Percentiles rank a stretch among this genome's conserved stretches.
Conservation (phyloP, 768 basidiomycete species). For the Termitomyces sp. region DNA sequence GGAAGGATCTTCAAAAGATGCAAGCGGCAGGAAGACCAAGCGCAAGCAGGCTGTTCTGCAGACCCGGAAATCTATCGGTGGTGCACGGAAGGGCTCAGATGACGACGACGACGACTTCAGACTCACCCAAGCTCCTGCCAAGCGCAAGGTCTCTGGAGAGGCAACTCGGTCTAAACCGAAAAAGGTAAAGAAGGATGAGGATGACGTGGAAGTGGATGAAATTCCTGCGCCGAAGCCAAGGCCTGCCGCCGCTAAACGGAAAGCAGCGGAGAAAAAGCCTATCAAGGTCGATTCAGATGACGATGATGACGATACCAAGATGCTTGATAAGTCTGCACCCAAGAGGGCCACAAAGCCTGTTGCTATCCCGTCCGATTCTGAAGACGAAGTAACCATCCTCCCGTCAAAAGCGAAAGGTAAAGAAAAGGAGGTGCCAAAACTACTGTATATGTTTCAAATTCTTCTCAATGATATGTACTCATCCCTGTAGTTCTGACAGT, state of each 20-base stretch:
- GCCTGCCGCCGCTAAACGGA: slow-evolving; percentile 14
- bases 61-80: slow-evolving; percentile 48
- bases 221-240: slow-evolving; percentile 1
- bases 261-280: slow-evolving; percentile 20
- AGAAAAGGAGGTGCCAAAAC: slow-evolving; percentile 8
- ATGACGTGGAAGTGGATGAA: slow-evolving; percentile 25
- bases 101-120: slow-evolving; percentile 46
- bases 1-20: slow-evolving; percentile 34
- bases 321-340: slow-evolving; percentile 13
- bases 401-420: slow-evolving; percentile 17
- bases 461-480: neutral
- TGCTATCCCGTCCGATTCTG: slow-evolving; percentile 25
- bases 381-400: slow-evolving; percentile 20
- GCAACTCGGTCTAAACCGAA: slow-evolving; percentile 25
- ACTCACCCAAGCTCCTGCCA: slow-evolving; percentile 41
- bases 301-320: slow-evolving; percentile 12
- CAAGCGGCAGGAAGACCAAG: slow-evolving; percentile 46
- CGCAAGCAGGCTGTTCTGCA: slow-evolving; percentile 43
- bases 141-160: slow-evolving; percentile 35
- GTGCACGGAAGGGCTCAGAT: slow-evolving; percentile 27
- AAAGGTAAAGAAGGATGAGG: slow-evolving; percentile 22
- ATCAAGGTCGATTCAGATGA: slow-evolving; percentile 17
- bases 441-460: neutral
- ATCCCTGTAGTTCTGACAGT: neutral
- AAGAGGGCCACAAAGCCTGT: slow-evolving; percentile 15